Percentiles rank a stretch among this genome's conserved stretches.
Conservation (phyloP, 78 protist species). For the Dictyostelium intermedium region DNA sequence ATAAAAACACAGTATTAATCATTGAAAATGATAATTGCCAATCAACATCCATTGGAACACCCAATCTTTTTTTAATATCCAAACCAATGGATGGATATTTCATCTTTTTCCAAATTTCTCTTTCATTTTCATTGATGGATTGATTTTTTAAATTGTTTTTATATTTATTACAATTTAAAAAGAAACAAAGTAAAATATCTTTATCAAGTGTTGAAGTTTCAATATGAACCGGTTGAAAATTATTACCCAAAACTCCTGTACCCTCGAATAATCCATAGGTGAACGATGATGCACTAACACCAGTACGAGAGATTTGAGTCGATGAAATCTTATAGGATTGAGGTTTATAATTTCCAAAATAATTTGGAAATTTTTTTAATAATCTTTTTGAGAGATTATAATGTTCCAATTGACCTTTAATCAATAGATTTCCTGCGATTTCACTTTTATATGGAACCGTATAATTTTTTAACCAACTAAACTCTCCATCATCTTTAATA, state of each 20-base stretch:
- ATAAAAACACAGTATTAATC: background rate
- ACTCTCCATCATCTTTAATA: background rate
- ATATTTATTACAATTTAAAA: background rate
- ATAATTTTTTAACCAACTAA: background rate
- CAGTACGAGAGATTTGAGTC: background rate
- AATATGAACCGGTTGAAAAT: constrained; percentile 37
- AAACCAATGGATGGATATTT: background rate
- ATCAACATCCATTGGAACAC: background rate
- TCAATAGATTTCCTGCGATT: background rate
- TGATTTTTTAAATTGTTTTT: background rate
- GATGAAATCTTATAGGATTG: background rate
- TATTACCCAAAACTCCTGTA: background rate
- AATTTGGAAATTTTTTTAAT: background rate
- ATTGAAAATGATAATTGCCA: background rate
- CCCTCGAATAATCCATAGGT: constrained; percentile 32
- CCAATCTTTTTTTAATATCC: background rate
- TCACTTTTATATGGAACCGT: background rate
- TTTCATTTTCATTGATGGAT: background rate
- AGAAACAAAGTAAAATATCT: background rate
- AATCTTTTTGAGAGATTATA: constrained; percentile 29
- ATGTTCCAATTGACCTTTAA: constrained; percentile 18
- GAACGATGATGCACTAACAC: constrained; percentile 38
- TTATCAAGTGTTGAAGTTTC: background rate
- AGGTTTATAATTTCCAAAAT: constrained; percentile 24
- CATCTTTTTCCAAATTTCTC: background rate